phyloP scores from a whole-genome alignment of 1,284 basidiomycete species.

The Marasmius fiardii region DNA sequence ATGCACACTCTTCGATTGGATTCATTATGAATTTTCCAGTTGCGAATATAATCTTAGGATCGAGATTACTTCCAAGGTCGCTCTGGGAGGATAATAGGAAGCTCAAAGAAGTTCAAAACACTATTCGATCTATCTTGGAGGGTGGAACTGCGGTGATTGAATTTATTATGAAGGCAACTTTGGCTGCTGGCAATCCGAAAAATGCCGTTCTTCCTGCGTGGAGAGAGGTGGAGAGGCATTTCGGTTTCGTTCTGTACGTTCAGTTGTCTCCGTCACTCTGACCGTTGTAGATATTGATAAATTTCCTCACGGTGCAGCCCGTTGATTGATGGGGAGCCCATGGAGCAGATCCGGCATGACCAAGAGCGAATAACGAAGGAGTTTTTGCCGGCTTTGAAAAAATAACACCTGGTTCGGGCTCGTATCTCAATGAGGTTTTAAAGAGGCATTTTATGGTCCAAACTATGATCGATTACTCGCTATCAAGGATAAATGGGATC shows the following conservation, averaged over 20 bases:
- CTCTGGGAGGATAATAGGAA: conserved; percentile 8
- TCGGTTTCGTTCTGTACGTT: conserved; percentile 9
- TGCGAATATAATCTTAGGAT: conserved; percentile 6
- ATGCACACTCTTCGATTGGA: background rate
- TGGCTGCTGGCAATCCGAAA: conserved; percentile 13
- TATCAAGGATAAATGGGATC: conserved; percentile 22
- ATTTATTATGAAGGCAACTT: conserved; percentile 12
- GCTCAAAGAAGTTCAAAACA: conserved; percentile 8
- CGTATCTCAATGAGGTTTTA: conserved; percentile 21
- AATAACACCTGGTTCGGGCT: conserved; percentile 12
- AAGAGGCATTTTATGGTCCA: conserved; percentile 19
- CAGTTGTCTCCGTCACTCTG: background rate
- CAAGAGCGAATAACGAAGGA: conserved; percentile 10
- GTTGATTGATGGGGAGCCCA: conserved; percentile 1
- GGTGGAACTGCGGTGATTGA: conserved; percentile 11
- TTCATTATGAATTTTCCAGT: conserved; percentile 2
- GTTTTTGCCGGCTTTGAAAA: conserved; percentile 10
- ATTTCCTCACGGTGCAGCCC: background rate
- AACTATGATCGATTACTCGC: conserved; percentile 18
- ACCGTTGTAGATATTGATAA: background rate
- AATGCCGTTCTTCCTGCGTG: conserved; percentile 19
- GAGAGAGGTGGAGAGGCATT: too few species aligned
- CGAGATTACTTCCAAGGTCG: conserved; percentile 13
- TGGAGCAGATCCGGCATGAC: background rate
- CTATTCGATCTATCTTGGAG: conserved; percentile 12